Evolutionary conservation across 306 rosid species (phyloP).

Genomic region (Albizia julibrissin): DNA sequence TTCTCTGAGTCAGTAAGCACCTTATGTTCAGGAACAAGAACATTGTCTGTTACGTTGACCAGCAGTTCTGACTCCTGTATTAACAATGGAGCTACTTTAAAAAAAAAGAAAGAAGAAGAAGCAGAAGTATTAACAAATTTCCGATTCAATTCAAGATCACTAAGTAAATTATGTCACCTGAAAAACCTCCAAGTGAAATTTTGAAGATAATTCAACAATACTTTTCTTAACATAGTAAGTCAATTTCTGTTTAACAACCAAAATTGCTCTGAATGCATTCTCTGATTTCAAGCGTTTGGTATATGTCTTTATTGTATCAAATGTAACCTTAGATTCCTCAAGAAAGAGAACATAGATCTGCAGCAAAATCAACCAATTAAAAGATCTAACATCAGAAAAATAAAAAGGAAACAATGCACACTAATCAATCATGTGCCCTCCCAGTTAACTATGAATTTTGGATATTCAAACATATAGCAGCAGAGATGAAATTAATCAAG

Average conservation of each 20-base stretch:
- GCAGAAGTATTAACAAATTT: neutral
- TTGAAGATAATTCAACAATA: conserved; percentile 49
- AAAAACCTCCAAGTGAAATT: conserved; percentile 73
- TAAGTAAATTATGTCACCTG: conserved; percentile 51
- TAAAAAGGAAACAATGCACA: neutral
- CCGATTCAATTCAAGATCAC: neutral
- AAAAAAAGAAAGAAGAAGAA: neutral
- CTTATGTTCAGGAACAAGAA: conserved; percentile 78
- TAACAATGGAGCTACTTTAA: neutral
- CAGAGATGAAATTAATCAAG: neutral
- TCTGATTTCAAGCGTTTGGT: conserved; percentile 66
- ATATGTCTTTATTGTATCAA: conserved; percentile 48
- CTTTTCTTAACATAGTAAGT: conserved; percentile 53
- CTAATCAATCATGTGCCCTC: too few relatives aligned
- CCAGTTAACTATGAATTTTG: neutral
- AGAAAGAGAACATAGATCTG: conserved; percentile 83
- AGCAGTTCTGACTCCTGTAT: conserved; percentile 78
- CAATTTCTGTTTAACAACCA: conserved; percentile 62
- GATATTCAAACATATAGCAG: neutral
- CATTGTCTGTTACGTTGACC: conserved; percentile 69
- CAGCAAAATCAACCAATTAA: conserved; percentile 11
- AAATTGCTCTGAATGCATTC: conserved; percentile 63
- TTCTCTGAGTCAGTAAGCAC: conserved; percentile 66
- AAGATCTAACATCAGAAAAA: neutral
- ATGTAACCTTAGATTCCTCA: conserved; percentile 66